Evolutionary conservation across 768 basidiomycete genomes (phyloP).

Genomic region (Trametes cubensis): DNA sequence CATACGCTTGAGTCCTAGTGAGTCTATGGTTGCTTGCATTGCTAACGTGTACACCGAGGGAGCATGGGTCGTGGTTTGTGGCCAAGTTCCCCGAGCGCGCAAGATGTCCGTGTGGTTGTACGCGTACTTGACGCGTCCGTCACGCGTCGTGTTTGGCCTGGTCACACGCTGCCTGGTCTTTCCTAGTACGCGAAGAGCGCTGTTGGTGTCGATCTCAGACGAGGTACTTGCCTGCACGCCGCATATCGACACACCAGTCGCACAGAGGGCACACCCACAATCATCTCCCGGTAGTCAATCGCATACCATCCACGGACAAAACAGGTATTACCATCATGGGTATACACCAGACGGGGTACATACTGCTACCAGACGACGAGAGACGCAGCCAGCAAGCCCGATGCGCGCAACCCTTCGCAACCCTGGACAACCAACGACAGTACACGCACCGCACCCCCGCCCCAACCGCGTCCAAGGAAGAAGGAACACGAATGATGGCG

Average conservation of each 20-base stretch:
- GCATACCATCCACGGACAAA: background rate
- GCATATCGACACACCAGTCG: background rate
- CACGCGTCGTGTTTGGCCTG: background rate
- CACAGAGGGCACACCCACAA: background rate
- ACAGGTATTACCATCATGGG: conserved; percentile 23
- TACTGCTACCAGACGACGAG: conserved; percentile 10
- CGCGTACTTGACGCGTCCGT: background rate
- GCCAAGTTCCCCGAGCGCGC: too few species aligned
- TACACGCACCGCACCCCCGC: background rate
- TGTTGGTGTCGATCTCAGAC: background rate
- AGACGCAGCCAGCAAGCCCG: conserved; percentile 1
- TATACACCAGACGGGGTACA: conserved; percentile 25
- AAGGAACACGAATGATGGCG: too few species aligned
- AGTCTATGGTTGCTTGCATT: conserved; percentile 74
- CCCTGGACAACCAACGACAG: conserved; percentile 6
- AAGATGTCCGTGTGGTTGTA: too few species aligned
- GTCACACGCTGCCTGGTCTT: background rate
- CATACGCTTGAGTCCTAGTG: conserved; percentile 53
- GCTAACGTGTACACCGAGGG: too few species aligned
- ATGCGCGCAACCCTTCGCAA: too few species aligned
- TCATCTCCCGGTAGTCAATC: too few species aligned
- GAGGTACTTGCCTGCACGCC: background rate
- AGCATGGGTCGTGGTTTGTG: too few species aligned
- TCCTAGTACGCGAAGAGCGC: too few species aligned
- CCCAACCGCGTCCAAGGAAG: background rate